phyloP scores from a whole-genome alignment of 768 basidiomycete genomes.

The Fomitopsis pulvina region DNA sequence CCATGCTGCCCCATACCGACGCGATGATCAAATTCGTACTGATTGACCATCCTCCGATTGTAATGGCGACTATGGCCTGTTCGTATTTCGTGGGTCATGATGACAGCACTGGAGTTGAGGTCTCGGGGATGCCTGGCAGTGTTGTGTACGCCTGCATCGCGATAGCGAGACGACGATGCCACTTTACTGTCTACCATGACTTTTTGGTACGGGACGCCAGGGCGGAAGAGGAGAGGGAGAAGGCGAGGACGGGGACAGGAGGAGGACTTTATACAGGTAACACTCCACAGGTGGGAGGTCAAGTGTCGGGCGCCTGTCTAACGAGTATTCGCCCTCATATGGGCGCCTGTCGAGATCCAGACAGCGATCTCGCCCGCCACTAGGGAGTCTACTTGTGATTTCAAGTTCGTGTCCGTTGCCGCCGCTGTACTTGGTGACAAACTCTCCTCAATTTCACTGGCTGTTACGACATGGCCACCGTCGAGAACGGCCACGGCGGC shows the following conservation, averaged over 20 bases:
- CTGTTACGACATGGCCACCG: neutral
- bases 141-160: slow-evolving; percentile 12
- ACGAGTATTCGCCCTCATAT: neutral
- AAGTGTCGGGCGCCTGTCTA: slow-evolving; percentile 1
- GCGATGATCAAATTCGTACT: slow-evolving; percentile 70
- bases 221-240: neutral
- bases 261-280: slow-evolving; percentile 6
- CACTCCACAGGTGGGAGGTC: slow-evolving; percentile 8
- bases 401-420: neutral
- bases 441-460: neutral
- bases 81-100: slow-evolving; percentile 34
- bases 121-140: slow-evolving; percentile 10
- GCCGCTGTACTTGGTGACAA: no score
- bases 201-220: slow-evolving; percentile 10
- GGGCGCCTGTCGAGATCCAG: neutral
- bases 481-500: neutral
- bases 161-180: slow-evolving; percentile 12
- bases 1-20: slow-evolving; percentile 91
- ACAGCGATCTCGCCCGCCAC: neutral
- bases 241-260: slow-evolving; percentile 2
- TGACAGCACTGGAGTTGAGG: slow-evolving; percentile 34
- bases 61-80: slow-evolving; percentile 27
- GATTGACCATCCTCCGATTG: slow-evolving; percentile 61
- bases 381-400: neutral
- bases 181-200: slow-evolving; percentile 15